phyloP scores from a whole-genome alignment of 352 stramenopile species.

The Phytophthora multivora region DNA sequence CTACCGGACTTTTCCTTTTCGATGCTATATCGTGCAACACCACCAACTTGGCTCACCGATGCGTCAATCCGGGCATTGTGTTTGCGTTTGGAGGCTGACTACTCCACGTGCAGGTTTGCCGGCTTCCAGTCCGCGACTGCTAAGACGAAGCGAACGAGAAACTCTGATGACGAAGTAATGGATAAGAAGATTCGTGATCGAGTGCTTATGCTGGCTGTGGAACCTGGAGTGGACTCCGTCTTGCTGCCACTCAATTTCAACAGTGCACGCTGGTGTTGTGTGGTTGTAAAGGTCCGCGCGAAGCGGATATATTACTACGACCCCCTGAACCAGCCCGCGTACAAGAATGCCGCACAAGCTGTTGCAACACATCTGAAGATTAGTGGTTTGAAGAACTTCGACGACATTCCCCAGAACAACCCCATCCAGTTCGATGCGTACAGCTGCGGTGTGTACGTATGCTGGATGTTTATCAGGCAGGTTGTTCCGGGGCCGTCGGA shows the following conservation, averaged over 20 bases:
- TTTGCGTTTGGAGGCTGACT: not conserved
- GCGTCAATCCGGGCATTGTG: not conserved
- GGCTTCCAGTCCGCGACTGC: not conserved
- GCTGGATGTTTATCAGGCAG: slow-evolving; percentile 19
- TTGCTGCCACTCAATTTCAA: slow-evolving; percentile 12
- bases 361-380: not conserved
- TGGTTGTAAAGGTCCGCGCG: not conserved
- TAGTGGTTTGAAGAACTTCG: not conserved
- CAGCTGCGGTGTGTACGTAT: slow-evolving; percentile 23
- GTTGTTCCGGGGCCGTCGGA: not conserved
- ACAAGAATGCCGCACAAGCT: not conserved
- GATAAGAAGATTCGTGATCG: too few relatives aligned
- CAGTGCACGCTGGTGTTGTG: slow-evolving; percentile 9
- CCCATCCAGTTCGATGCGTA: slow-evolving; percentile 21
- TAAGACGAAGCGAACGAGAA: not conserved
- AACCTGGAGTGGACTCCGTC: not conserved
- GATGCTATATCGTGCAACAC: not conserved
- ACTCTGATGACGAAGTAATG: not conserved
- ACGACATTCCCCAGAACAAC: slow-evolving; percentile 11
- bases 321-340: not conserved
- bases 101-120: not conserved
- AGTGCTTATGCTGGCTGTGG: not conserved
- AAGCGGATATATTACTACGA: slow-evolving; percentile 15
- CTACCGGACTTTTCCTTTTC: not conserved
- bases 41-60: not conserved